A percentile compares a stretch with the other conserved stretches of the same genome.
Evolutionary conservation across 2,329 filamentous ascomycete species (phyloP).

Genomic region (Aspergillus felis): DNA sequence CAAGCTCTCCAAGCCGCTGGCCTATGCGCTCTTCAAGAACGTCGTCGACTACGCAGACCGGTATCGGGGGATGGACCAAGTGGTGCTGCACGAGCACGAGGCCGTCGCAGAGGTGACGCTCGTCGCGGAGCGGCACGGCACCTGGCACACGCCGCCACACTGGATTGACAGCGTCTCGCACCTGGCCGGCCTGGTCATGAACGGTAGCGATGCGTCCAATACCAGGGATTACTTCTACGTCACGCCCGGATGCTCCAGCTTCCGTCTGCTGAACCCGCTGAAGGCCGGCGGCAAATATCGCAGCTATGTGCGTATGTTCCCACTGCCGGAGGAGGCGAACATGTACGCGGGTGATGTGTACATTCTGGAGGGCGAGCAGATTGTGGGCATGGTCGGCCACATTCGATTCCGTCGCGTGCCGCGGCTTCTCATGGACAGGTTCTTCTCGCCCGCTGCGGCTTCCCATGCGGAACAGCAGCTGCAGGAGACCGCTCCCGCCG

Average conservation of each 20-base stretch:
- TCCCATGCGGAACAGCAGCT: no score
- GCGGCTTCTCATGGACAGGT: conserved; percentile 16
- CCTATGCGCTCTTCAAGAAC: conserved; percentile 30
- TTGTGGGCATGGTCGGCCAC: conserved; percentile 31
- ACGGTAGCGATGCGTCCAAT: conserved; percentile 22
- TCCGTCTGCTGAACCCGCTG: conserved; percentile 23
- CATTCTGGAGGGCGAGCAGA: conserved; percentile 28
- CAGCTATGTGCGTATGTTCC: conserved; percentile 32
- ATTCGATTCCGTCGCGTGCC: conserved; percentile 33
- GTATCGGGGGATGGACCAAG: conserved; percentile 29
- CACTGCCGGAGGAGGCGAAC: conserved; percentile 23
- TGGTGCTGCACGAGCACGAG: conserved; percentile 27
- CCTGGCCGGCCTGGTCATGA: conserved; percentile 33
- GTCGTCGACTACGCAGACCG: conserved; percentile 24
- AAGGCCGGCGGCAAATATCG: conserved; percentile 23
- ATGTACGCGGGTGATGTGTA: conserved; percentile 40
- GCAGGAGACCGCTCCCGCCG: no score
- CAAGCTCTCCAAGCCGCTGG: conserved; percentile 27
- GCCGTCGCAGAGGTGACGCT: conserved; percentile 29
- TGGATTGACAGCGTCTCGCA: conserved; percentile 39
- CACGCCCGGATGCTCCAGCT: conserved; percentile 30
- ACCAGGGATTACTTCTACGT: conserved; percentile 29
- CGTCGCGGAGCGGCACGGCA: conserved; percentile 17
- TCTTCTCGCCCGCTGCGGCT: conserved; percentile 11
- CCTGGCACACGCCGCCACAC: conserved; percentile 31